phyloP scores from a whole-genome alignment of 1,284 basidiomycete species.

The Rhodotorula sp. region DNA sequence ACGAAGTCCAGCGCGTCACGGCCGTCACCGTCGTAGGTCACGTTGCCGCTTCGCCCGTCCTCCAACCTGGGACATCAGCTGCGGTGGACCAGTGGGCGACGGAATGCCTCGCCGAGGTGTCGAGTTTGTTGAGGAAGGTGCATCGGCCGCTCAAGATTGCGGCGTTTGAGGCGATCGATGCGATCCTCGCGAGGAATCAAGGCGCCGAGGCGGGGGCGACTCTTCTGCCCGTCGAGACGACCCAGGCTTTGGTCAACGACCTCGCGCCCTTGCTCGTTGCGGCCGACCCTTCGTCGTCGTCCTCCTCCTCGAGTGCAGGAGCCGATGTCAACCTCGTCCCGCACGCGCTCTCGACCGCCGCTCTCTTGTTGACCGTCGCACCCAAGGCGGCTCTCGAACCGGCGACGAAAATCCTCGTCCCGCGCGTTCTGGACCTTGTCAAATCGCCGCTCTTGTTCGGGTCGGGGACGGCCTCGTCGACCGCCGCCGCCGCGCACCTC shows the following conservation, averaged over 20 bases:
- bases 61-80: constrained; percentile 43
- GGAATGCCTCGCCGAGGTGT: constrained; percentile 69
- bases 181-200: constrained; percentile 63
- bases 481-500: constrained; percentile 57
- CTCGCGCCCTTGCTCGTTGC: constrained; percentile 68
- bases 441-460: constrained; percentile 66
- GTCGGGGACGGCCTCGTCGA: neutral
- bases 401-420: constrained; percentile 4
- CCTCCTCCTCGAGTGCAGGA: constrained; percentile 29
- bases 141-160: constrained; percentile 76
- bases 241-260: constrained; percentile 65
- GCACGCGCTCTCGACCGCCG: constrained; percentile 67
- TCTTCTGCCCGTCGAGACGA: constrained; percentile 49
- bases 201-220: constrained; percentile 56
- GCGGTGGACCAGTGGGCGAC: constrained; percentile 71
- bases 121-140: constrained; percentile 73
- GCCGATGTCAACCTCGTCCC: constrained; percentile 73
- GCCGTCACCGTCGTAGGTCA: constrained; percentile 47
- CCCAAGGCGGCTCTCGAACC: constrained; percentile 56
- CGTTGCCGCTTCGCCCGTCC: constrained; percentile 51
- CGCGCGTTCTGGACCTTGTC: constrained; percentile 55
- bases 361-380: constrained; percentile 69
- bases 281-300: neutral
- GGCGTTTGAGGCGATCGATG: constrained; percentile 74
- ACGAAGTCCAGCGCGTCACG: constrained; percentile 55